Conservation (phyloP, 306 rosid species). For the Glycine latifolia region DNA sequence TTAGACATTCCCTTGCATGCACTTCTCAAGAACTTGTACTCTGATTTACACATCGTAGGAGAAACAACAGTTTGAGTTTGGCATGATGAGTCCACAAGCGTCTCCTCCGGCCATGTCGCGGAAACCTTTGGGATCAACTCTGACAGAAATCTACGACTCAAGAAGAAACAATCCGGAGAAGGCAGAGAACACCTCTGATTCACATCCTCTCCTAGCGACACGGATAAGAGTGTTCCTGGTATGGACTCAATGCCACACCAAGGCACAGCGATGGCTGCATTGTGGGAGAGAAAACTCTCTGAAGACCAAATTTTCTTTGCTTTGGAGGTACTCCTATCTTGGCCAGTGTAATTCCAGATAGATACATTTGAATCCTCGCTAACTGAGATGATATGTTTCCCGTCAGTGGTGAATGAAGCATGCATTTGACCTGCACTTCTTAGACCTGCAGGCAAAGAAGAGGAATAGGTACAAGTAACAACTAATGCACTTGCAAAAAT, state of each 20-base stretch:
- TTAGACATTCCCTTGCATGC: slow-evolving; percentile 75
- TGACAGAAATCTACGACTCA: slow-evolving; percentile 61
- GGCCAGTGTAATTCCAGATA: slow-evolving; percentile 71
- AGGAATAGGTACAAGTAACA: background rate
- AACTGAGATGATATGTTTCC: slow-evolving; percentile 78
- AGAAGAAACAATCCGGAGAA: slow-evolving; percentile 79
- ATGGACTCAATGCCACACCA: slow-evolving; percentile 75
- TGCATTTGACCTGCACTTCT: slow-evolving; percentile 68
- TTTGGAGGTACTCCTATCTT: slow-evolving; percentile 59
- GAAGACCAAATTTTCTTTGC: slow-evolving; percentile 65
- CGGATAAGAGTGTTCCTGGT: slow-evolving; percentile 59
- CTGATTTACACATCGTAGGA: slow-evolving; percentile 64
- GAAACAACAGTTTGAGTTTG: slow-evolving; percentile 53
- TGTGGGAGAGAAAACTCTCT: slow-evolving; percentile 71
- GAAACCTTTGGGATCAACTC: slow-evolving; percentile 75
- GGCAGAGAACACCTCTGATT: slow-evolving; percentile 54
- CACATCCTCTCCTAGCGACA: slow-evolving; percentile 50
- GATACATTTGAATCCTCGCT: slow-evolving; percentile 76
- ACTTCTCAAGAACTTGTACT: slow-evolving; percentile 74
- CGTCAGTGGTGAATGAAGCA: slow-evolving; percentile 84
- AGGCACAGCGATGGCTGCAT: slow-evolving; percentile 75
- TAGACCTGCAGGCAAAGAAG: slow-evolving; percentile 56
- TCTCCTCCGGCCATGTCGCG: slow-evolving; percentile 86
- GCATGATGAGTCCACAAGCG: slow-evolving; percentile 52
- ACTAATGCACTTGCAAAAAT: background rate